Percentiles rank a stretch among this genome's conserved stretches.
These are phyloP conservation scores for Stygiomarasmius scandens DNA, from an alignment of 1,284 basidiomycete genomes.

Conservation along the genomic window DNA sequence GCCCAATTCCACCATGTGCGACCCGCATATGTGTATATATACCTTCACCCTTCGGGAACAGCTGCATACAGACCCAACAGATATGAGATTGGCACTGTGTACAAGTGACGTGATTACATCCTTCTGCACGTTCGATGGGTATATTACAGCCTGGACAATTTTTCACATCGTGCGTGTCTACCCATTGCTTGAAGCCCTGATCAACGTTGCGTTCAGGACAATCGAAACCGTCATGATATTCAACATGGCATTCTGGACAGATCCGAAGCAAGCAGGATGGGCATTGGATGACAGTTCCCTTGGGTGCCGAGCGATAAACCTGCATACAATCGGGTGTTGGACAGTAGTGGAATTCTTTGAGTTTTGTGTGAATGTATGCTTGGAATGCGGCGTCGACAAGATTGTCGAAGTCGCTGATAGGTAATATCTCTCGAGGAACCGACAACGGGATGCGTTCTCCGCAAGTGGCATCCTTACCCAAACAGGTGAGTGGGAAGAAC, in stretches of 20 bases:
- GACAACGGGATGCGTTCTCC: constrained; percentile 51
- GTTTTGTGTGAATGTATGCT: constrained; percentile 54
- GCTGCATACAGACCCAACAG: constrained; percentile 74
- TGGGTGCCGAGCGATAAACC: constrained; percentile 58
- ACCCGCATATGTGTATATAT: constrained; percentile 64
- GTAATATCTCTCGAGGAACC: constrained; percentile 51
- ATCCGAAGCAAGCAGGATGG: constrained; percentile 71
- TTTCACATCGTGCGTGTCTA: constrained; percentile 61
- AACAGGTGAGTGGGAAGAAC: constrained; percentile 68
- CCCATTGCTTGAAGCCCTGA: constrained; percentile 64
- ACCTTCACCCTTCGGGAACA: constrained; percentile 59
- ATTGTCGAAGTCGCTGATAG: constrained; percentile 51
- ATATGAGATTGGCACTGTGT: constrained; percentile 69
- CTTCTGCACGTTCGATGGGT: constrained; percentile 68
- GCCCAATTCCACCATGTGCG: constrained; percentile 52
- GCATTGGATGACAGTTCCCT: constrained; percentile 61
- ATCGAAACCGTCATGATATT: constrained; percentile 65
- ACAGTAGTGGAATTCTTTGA: constrained; percentile 68
- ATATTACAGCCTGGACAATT: constrained; percentile 68
- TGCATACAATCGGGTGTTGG: constrained; percentile 76
- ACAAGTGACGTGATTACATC: constrained; percentile 80
- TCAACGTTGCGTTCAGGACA: constrained; percentile 59
- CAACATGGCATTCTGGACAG: constrained; percentile 65
- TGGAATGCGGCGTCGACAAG: constrained; percentile 60
- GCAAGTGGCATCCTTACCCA: constrained; percentile 63